Evolutionary conservation across 176 grass and related monocot species (phyloP), one percentile per base, ranked within the genome.

Genomic region (Lolium rigidum): DNA sequence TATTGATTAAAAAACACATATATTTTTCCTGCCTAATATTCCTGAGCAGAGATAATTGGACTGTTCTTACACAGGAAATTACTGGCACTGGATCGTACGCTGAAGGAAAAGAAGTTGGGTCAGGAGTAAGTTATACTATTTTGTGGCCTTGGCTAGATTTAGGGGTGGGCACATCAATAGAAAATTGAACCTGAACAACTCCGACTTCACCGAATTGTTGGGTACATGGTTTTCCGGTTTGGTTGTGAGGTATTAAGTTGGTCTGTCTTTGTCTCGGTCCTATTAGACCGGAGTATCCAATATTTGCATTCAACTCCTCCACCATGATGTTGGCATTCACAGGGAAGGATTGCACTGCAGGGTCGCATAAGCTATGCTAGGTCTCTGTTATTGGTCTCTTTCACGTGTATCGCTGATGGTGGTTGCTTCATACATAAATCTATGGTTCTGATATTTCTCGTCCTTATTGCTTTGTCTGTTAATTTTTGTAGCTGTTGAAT

Each of bases 61-160:
- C 24, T 62, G n/a, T 62, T 62, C 21, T 62, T 62, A 62, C 21
- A 62, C 59, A 62, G 59, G 21, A 58, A 58, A 58, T 58, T 58
- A n/a, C 20, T 58, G 56, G 56, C n/a, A n/a, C 56, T 58, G 56
- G 56, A 58, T 58, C 7, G 7, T 58, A n/a, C 20, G 7, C 18
- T 58, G 6, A n/a, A 58, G 56, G 56, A 58, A n/a, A 58, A 58
- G 18, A 20, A 58, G 56, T n/a, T 58, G 56, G 7, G 56, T 58
- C 56, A 58, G 56, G 56, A 58, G 56, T 58, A 58, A 21, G 56
- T 58, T 58, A 58, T 58, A 58, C 56, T 58, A 58, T 58, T n/a
- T 58, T 2, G 3, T 41, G n/a, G 20, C 2, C 20, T 7, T 58
- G 56, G 2, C 56, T 58, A 58, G 56, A 58, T n/a, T 58, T 58